Conservation (phyloP, 2,329 filamentous ascomycete genomes). For the Fusarium compactum region DNA sequence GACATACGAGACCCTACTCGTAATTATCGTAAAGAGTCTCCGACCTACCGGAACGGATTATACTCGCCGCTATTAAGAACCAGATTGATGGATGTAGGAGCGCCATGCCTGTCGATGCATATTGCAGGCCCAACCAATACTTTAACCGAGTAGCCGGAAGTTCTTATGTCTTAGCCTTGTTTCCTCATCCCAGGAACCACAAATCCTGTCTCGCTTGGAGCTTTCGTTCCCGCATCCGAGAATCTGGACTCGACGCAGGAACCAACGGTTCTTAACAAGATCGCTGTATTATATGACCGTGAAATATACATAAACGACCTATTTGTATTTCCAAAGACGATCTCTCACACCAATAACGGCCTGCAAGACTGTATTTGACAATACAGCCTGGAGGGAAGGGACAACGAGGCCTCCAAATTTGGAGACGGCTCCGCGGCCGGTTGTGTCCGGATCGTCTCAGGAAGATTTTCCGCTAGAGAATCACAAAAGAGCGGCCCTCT, state of each 20-base stretch:
- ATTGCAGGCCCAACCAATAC: background rate
- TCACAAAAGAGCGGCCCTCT: background rate
- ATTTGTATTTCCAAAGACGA: too few relatives aligned
- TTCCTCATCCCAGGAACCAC: background rate
- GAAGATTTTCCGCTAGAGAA: background rate
- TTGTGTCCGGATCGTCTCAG: conserved; percentile 1
- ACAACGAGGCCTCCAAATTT: background rate
- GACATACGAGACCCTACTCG: background rate
- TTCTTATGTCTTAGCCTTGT: background rate
- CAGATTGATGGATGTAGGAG: background rate
- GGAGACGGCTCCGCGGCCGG: background rate
- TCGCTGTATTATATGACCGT: background rate
- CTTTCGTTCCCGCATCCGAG: background rate
- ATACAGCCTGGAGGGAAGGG: rapidly evolving
- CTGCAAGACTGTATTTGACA: background rate
- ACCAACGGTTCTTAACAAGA: background rate
- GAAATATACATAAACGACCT: too few relatives aligned
- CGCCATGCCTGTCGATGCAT: background rate
- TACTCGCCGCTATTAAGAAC: background rate
- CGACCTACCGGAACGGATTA: background rate
- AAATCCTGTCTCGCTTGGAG: background rate
- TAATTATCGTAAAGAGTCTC: background rate
- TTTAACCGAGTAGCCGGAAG: background rate
- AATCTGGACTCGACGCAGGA: background rate
- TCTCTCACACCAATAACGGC: too few relatives aligned